A percentile compares a stretch with the other conserved stretches of the same genome.
phyloP scores from a whole-genome alignment of 2,329 filamentous ascomycete species.

The Colletotrichum sp. region DNA sequence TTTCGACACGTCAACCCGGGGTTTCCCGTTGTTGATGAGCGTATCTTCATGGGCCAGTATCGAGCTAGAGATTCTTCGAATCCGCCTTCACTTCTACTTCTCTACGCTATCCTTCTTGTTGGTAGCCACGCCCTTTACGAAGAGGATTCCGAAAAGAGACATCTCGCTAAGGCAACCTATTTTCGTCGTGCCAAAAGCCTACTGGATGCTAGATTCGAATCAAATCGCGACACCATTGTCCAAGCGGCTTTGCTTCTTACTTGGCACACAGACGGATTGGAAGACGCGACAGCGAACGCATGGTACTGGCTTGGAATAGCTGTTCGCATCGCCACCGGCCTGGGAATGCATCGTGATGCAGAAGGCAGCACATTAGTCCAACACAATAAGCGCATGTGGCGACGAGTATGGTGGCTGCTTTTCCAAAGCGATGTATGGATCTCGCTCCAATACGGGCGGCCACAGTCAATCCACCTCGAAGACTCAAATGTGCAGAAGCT shows the following conservation, averaged over 20 bases:
- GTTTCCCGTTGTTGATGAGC: neutral
- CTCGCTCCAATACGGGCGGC: neutral
- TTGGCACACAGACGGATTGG: neutral
- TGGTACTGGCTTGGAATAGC: neutral
- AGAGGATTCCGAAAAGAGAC: neutral
- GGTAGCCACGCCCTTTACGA: neutral
- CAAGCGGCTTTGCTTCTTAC: neutral
- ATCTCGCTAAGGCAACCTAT: neutral
- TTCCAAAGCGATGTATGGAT: constrained; percentile 27
- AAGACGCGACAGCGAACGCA: neutral
- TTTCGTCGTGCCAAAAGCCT: neutral
- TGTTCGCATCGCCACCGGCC: neutral
- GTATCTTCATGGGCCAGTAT: neutral
- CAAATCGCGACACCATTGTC: neutral
- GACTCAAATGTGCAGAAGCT: neutral
- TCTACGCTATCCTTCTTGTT: neutral
- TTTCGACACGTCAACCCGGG: neutral
- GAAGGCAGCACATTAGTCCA: constrained; percentile 22
- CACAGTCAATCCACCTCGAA: neutral
- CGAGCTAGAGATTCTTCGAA: neutral
- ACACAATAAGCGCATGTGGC: constrained; percentile 27
- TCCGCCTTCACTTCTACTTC: neutral
- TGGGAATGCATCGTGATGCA: constrained; percentile 7
- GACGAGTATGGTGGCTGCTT: constrained; percentile 29
- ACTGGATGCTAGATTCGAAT: neutral